Base-by-base conservation (phyloP, 106 monocot species). In the Posidonia australis region DNA sequence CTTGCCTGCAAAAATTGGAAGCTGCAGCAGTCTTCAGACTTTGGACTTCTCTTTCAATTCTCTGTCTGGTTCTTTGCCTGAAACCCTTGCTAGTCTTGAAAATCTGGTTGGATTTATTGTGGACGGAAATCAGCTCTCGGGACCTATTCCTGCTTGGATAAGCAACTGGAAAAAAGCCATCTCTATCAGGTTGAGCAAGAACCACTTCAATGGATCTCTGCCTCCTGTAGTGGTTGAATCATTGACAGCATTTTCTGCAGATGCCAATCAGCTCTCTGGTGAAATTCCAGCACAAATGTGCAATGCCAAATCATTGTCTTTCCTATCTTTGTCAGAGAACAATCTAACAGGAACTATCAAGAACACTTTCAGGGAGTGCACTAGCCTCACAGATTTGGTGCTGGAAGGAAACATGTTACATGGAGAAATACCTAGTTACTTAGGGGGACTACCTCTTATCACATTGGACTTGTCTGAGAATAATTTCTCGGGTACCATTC, bases 1-100 rank as follows among this genome's bases (percentile, higher is more conserved):
- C 14, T 78, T 94, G 41, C 90, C 94, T 1, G 78, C 61, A 63
- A 58, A 72, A 53, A 60, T 94, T 48, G 94, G 90, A 13, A 56
- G 58, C 27, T 84, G 86, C 66, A 80, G 60, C 43, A 84, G 80
- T 57, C 76, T 94, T 45, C 68, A 64, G 64, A 80, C 80, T 27
- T 19, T 94, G 24, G 82, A 84, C 47, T 67, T 94, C 32, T 90
- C 89, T n/a, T 84, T 82, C 84, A 94, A 94, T 73, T 74, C 80
- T 0, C 74, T 94, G 0, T 79, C 83, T 4, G 90, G 90, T 74
- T 70, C 89, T 42, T 67, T 94, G 36, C 90, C 94, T 1, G 72
- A 80, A 17, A 65, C 64, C 41, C 76, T 94, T 54, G 67, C 70
- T 60, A 75, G 46, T 46, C 71, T 94, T 20, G 71, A 71, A 26